Evolutionary conservation across 2,329 filamentous ascomycete genomes (phyloP), one percentile per base, ranked within the genome.

Genomic region (Endoconidiophora laricicola): DNA sequence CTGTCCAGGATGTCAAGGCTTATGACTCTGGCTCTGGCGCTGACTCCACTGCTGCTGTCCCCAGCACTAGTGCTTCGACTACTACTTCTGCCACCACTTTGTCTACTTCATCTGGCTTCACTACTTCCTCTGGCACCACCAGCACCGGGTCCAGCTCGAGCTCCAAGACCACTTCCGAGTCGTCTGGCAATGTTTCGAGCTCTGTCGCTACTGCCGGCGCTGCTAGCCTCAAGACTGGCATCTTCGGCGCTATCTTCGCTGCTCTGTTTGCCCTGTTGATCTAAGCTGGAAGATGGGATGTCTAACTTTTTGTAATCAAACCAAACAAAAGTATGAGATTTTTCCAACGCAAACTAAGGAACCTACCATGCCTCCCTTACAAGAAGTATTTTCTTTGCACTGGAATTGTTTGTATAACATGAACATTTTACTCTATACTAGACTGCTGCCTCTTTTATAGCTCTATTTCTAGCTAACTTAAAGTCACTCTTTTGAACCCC

Each of bases 171-270:
- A 33, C 26, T 10, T 10, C 5, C 26, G 26, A 10, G 7, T 33
- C 26, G 26, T 33, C 26, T 10, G 26, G 6, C 26, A 33, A 10
- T 33, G 26, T 10, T 22, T 12, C 20, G 7, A 43, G 10, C 40
- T 22, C 40, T 9, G 40, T 43, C n/a, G 38, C 41, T 26, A 53
- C 51, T 10, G 43, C 51, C 16, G 43, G 24, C 26, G 51, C 41
- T 42, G 38, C 24, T n/a, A 12, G 20, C 10, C 7, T 43, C 46
- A 33, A 45, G 40, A 24, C 42, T 7, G 37, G 46, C 47, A 10
- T 46, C 18, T 23, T 50, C 42, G 46, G 18, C 18, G 24, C 43
- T 29, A 36, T 38, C 12, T 12, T 38, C 14, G 26, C 48, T 26
- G 24, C 20, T 18, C 20, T 20, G n/a, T 43, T 24, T 20, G 18